These are phyloP conservation scores for Plectosphaerella plurivora DNA, from an alignment of 2,329 filamentous ascomycete species.

Conservation along the genomic window DNA sequence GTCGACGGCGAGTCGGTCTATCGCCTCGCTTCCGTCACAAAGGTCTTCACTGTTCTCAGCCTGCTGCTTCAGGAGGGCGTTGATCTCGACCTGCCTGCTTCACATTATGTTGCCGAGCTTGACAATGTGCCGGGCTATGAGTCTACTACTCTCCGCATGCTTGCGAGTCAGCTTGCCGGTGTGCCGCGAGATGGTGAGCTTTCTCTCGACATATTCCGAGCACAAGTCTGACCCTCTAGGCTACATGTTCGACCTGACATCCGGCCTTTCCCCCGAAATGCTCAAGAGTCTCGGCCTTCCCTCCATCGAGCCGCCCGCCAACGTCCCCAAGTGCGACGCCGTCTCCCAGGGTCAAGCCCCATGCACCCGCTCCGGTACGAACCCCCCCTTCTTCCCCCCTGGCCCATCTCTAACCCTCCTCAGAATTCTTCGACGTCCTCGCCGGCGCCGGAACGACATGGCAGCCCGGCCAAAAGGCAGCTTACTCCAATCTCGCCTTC, in stretches of 20 bases:
- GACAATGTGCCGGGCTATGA: conserved; percentile 23
- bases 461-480: conserved; percentile 10
- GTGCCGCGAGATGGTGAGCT: conserved; percentile 11
- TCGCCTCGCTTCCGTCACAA: conserved; percentile 36
- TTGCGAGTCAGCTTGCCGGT: conserved; percentile 13
- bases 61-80: conserved; percentile 23
- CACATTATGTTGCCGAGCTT: conserved; percentile 10
- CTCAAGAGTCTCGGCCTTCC: conserved; percentile 8
- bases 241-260: conserved; percentile 8
- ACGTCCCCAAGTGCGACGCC: conserved; percentile 11
- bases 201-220: background rate
- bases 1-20: conserved; percentile 36
- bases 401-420: background rate
- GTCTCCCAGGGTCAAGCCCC: conserved; percentile 2
- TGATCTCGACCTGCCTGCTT: conserved; percentile 4
- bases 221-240: conserved; percentile 3
- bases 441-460: conserved; percentile 11
- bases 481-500: conserved; percentile 18
- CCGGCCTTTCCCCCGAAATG: conserved; percentile 1
- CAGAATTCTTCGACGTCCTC: conserved; percentile 14
- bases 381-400: background rate
- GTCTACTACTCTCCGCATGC: conserved; percentile 10
- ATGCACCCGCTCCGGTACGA: conserved; percentile 6
- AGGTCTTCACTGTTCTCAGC: conserved; percentile 32
- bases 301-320: conserved; percentile 1